Evolutionary conservation across 176 grass and related monocot genomes (phyloP), one percentile per base, ranked within the genome.

Genomic region (Phoenix roebelenii): DNA sequence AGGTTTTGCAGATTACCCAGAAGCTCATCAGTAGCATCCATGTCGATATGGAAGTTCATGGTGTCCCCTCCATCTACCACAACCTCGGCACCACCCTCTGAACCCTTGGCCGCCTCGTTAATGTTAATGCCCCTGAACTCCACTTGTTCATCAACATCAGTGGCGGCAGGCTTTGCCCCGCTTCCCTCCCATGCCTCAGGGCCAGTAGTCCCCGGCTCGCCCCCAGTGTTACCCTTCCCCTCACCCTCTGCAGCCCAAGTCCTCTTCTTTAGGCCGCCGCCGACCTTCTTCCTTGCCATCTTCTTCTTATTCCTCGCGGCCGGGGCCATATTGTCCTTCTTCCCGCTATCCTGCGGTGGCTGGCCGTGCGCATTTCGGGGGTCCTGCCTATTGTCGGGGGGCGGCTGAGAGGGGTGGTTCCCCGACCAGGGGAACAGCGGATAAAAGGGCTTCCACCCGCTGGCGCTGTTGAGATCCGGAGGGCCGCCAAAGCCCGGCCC

Each of bases 1-100:
- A 98, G 70, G 63, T 86, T 74, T 55, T 89, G 88, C 64, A 98
- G 82, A 78, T 98, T 98, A 14, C 82, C 93, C 56, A 98, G 57
- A 61, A 98, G 77, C 59, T 82, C 76, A 85, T 98, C 84, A 0
- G 93, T 80, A 20, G 93, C 51, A 82, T 92, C 85, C 60, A 89
- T 73, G 61, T 92, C 88, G 55, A 98, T 83, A 55, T 98, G 83
- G 60, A 89, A 98, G 69, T 70, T 73, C 28, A 87, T 68, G 63
- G 68, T 68, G 12, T 89, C 88, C 12, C 75, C 80, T 71, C 76
- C 81, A 55, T 76, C 73, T 24, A 30, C 73, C 16, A 72, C 79
- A 55, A 86, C 71, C 51, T 64, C 23, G 25, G 55, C 60, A 59
- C 66, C 69, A 7, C 69, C 32, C 28, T 85, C 87, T 64, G 78